phyloP scores from a whole-genome alignment of 192 early-diverging fungal species.

The Backusella morwellensis region DNA sequence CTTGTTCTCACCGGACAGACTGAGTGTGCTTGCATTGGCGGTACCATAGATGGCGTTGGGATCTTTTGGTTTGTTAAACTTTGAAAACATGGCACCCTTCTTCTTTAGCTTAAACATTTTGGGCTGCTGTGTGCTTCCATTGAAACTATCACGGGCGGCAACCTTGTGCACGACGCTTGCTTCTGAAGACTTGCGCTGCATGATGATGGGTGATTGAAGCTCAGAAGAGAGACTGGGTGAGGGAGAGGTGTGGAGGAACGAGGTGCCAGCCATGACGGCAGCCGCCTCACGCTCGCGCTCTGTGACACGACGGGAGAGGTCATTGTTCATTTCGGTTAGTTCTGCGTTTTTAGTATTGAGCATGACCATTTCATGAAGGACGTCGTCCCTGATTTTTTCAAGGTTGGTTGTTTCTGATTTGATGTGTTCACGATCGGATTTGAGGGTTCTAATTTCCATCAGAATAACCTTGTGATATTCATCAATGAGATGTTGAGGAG shows the following conservation, averaged over 20 bases:
- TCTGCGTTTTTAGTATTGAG: conserved; percentile 55
- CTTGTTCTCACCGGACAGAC: not conserved
- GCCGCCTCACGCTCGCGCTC: conserved; percentile 37
- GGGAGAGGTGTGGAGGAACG: conserved; percentile 24
- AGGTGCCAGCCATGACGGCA: conserved; percentile 39
- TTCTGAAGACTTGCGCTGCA: conserved; percentile 25
- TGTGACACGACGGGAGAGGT: conserved; percentile 41
- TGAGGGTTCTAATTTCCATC: conserved; percentile 44
- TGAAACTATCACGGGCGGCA: conserved; percentile 35
- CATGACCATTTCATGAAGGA: conserved; percentile 49
- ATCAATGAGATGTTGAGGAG: conserved; percentile 25
- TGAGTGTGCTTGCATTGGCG: not conserved
- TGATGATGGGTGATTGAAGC: not conserved
- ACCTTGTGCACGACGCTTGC: conserved; percentile 20
- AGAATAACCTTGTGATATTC: conserved; percentile 45
- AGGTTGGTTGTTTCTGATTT: conserved; percentile 43
- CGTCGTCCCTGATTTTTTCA: conserved; percentile 45
- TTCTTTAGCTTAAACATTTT: conserved; percentile 59
- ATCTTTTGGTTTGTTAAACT: conserved; percentile 14
- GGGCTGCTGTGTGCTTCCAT: conserved; percentile 33
- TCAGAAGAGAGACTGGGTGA: conserved; percentile 28
- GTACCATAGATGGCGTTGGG: not conserved
- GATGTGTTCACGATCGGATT: conserved; percentile 43
- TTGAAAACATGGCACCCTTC: conserved; percentile 41
- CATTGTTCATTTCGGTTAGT: conserved; percentile 54